Percentiles rank a stretch among this genome's conserved stretches.
Evolutionary conservation across 2,329 filamentous ascomycete species (phyloP).

Genomic region (Talaromyces sp.): DNA sequence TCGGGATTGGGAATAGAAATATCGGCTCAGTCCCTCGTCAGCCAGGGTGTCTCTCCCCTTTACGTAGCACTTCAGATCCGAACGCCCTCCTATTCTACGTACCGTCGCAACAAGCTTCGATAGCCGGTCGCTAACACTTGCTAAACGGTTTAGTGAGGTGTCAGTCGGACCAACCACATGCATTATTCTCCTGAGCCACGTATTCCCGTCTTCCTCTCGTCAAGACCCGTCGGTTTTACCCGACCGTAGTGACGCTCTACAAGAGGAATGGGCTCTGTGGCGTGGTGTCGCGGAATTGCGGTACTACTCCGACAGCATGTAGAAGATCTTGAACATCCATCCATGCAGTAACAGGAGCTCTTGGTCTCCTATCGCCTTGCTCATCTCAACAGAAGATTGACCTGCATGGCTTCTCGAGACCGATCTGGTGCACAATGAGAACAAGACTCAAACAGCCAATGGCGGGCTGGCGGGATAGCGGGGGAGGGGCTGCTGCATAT

Average conservation of each 20-base stretch:
- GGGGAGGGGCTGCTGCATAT: constrained; percentile 6
- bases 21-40: neutral
- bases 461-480: neutral
- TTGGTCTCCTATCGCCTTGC: neutral
- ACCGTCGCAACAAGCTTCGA: neutral
- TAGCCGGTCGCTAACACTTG: neutral
- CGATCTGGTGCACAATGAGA: neutral
- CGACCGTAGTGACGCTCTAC: neutral
- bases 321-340: no score
- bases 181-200: neutral
- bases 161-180: neutral
- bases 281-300: neutral
- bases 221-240: neutral
- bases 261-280: neutral
- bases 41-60: no score
- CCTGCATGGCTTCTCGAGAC: neutral
- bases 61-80: neutral
- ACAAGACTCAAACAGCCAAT: neutral
- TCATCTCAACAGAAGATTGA: neutral
- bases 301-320: neutral
- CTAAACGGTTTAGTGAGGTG: neutral
- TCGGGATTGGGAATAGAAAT: neutral
- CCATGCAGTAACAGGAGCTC: neutral
- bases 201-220: neutral
- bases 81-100: neutral